These are phyloP conservation scores for Apiotrichum siamense DNA, from an alignment of 1,284 basidiomycete species.

Conservation along the genomic window DNA sequence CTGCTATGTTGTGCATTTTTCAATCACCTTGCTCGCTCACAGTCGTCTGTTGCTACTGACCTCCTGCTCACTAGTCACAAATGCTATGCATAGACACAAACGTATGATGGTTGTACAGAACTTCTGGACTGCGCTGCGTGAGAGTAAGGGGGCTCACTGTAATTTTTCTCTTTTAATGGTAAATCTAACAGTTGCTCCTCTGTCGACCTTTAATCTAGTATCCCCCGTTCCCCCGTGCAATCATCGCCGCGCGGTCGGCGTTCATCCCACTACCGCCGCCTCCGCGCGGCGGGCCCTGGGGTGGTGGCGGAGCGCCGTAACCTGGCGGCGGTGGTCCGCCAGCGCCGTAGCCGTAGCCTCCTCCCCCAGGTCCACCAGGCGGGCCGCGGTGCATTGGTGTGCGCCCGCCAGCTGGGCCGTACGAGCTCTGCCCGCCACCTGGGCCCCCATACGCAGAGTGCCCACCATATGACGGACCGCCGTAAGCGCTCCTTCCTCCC, in stretches of 20 bases:
- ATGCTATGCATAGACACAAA: slow-evolving; percentile 1
- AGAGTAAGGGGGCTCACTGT: no score
- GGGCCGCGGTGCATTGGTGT: slow-evolving; percentile 6
- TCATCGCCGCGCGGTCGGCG: slow-evolving; percentile 11
- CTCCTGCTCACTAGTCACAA: neutral
- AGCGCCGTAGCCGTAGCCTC: neutral
- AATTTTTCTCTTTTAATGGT: no score
- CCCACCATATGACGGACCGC: slow-evolving; percentile 1
- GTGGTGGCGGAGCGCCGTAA: no score
- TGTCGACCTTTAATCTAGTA: no score
- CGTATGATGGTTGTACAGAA: neutral
- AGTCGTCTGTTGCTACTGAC: no score
- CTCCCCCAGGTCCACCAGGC: neutral
- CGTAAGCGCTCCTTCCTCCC: slow-evolving; percentile 21
- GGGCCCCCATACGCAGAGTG: no score
- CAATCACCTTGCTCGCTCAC: no score
- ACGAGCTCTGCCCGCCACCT: no score
- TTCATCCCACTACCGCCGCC: slow-evolving; percentile 1
- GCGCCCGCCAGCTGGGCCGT: slow-evolving; percentile 1
- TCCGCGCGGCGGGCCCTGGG: neutral
- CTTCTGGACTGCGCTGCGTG: no score
- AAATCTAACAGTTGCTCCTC: no score
- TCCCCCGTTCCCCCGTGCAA: slow-evolving; percentile 2
- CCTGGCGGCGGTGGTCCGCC: neutral
- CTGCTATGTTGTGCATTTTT: no score